Base-by-base conservation (phyloP, 108 stramenopile species). In the Chaetoceros muelleri region DNA sequence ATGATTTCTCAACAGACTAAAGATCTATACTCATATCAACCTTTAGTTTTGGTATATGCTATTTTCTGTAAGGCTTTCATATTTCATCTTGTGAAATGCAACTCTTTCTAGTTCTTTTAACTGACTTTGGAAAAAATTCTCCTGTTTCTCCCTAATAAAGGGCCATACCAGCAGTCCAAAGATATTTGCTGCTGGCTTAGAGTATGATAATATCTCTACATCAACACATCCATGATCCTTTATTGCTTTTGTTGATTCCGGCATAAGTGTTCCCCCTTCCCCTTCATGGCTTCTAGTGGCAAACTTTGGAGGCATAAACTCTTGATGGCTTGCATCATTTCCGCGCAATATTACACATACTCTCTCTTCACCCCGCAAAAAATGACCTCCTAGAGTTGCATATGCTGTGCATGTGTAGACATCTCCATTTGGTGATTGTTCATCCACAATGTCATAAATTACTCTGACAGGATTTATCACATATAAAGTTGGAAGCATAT, bases 291-390 rank as follows among this genome's bases (percentile, higher is more conserved):
- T 10, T 10, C 34, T 5, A 40, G 34, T 40, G 13, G 34, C 34
- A 40, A 40, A 5, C 5, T 5, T 40, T 5, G 34, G 13, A 40
- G 34, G 5, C 5, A 13, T 13, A 10, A 13, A 13, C 5, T 40
- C 5, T 40, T 40, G 34, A 40, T 21, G 0, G 16, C 16, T 26
- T 24, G 23, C 49, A 26, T 48, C 71, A 52, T 69, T 61, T n/a
- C n/a, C n/a, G 13, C 78, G 70, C n/a, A 72, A 55, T 3, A 64
- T 63, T 44, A 81, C 80, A 1, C 66, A 65, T 5, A 77, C 64
- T 28, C 80, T 66, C 31, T 77, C 75, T 64, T 81, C 80, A 58
- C 80, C 80, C 0, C 61, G 30, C 28, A 81, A 27, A 30, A 58
- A 77, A 48, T 77, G 80, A 0, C 76, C 70, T 10, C 49, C 56